A percentile compares a stretch with the other conserved stretches of the same genome.
These are phyloP conservation scores for Dichomitus squalens DNA, from an alignment of 1,284 basidiomycete genomes.

Conservation along the genomic window DNA sequence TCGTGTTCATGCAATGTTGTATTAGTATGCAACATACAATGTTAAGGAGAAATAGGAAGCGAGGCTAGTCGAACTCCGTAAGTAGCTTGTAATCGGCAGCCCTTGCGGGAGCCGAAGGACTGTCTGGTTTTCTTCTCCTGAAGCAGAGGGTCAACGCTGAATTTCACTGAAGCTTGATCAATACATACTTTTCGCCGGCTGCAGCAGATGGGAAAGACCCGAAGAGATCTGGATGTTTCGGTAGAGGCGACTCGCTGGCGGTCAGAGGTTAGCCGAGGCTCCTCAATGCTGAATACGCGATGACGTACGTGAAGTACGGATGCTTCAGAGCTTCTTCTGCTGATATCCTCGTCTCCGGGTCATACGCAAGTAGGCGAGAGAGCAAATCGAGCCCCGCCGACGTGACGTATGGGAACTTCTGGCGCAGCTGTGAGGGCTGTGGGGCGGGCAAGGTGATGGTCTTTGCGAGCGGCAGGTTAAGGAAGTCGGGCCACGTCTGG, in stretches of 20 bases:
- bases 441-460: slow-evolving; percentile 78
- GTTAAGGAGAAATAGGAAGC: background rate
- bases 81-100: slow-evolving; percentile 66
- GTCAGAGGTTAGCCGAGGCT: background rate
- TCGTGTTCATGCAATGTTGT: slow-evolving; percentile 10
- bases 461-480: slow-evolving; percentile 77
- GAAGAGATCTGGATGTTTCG: slow-evolving; percentile 98
- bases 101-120: slow-evolving; percentile 74
- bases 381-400: slow-evolving; percentile 87
- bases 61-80: slow-evolving; percentile 38
- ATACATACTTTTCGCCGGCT: slow-evolving; percentile 90
- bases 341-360: slow-evolving; percentile 82
- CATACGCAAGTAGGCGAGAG: slow-evolving; percentile 83
- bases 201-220: slow-evolving; percentile 95
- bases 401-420: slow-evolving; percentile 82
- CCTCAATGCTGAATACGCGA: background rate
- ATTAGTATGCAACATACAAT: background rate
- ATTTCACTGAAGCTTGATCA: background rate
- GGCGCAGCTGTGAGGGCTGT: slow-evolving; percentile 71
- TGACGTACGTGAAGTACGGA: slow-evolving; percentile 85
- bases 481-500: slow-evolving; percentile 86
- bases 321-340: slow-evolving; percentile 91
- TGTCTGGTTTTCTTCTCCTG: slow-evolving; percentile 76
- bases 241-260: slow-evolving; percentile 85
- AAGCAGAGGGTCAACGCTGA: background rate